Conservation (phyloP, 257 asterid species). For the Fraxinus pennsylvanica region DNA sequence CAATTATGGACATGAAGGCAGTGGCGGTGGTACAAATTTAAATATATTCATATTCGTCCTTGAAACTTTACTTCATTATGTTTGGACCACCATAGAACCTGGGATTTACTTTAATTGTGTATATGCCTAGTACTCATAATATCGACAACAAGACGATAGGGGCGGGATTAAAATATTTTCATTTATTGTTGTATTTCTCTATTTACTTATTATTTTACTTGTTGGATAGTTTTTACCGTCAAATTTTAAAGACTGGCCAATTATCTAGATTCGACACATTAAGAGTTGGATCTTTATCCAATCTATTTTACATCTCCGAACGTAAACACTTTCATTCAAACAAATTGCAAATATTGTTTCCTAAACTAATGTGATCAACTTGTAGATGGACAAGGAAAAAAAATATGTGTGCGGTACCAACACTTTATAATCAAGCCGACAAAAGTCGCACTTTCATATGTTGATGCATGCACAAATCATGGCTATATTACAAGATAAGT, state of each 20-base stretch:
- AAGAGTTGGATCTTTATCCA: not conserved
- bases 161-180: too few species aligned
- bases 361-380: too few species aligned
- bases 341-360: too few species aligned
- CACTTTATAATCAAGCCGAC: not conserved
- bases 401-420: not conserved
- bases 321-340: too few species aligned
- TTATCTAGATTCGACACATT: not conserved
- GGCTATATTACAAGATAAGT: not conserved
- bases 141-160: too few species aligned
- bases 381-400: not conserved
- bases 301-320: too few species aligned
- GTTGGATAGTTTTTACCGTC: too few species aligned
- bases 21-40: constrained; percentile 5
- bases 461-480: not conserved
- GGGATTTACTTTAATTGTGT: not conserved
- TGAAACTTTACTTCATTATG: not conserved
- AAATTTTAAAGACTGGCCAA: too few species aligned
- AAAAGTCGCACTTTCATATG: not conserved
- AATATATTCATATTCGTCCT: not conserved
- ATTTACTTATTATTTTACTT: too few species aligned
- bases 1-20: not conserved
- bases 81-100: not conserved
- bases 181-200: too few species aligned
- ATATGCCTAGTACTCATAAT: too few species aligned